Conservation (phyloP, 257 asterid species). For the Agastache rugosa region DNA sequence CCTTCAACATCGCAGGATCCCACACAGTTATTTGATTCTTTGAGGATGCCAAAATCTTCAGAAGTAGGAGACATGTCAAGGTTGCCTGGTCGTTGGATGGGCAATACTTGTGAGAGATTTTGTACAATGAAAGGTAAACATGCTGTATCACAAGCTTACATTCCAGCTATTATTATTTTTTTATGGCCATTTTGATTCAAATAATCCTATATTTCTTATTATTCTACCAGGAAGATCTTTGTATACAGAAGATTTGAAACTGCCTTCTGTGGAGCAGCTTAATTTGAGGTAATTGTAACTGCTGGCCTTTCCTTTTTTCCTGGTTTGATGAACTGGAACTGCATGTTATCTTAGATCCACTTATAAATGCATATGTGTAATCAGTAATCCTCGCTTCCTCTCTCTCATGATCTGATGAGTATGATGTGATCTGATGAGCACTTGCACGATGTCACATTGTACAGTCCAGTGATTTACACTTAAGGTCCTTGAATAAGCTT, state of each 20-base stretch:
- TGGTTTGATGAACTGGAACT: conserved; percentile 11
- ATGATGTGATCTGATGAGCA: not conserved
- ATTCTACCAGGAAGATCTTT: conserved; percentile 42
- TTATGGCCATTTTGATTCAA: conserved; percentile 32
- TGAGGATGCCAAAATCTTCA: conserved; percentile 32
- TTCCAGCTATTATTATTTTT: conserved; percentile 7
- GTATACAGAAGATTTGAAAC: conserved; percentile 39
- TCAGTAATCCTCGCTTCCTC: not conserved
- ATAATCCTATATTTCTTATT: conserved; percentile 37
- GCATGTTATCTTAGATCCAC: conserved; percentile 24
- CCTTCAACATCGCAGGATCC: conserved; percentile 32
- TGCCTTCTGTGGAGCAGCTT: conserved; percentile 44
- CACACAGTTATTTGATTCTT: conserved; percentile 25
- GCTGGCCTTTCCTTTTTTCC: conserved; percentile 30
- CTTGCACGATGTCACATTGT: not conserved
- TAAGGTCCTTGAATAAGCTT: not conserved
- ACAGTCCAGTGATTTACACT: not conserved
- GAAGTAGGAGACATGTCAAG: conserved; percentile 36
- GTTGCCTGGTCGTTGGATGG: conserved; percentile 40
- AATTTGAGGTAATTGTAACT: conserved; percentile 39
- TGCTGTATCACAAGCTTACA: conserved; percentile 29
- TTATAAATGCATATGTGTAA: conserved; percentile 6
- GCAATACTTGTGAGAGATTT: conserved; percentile 28
- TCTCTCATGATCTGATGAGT: conserved; percentile 12
- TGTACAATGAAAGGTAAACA: conserved; percentile 46